Percentiles rank a stretch among this genome's conserved stretches.
Evolutionary conservation across 2,329 filamentous ascomycete species (phyloP).

Genomic region (Fonsecaea nubica): DNA sequence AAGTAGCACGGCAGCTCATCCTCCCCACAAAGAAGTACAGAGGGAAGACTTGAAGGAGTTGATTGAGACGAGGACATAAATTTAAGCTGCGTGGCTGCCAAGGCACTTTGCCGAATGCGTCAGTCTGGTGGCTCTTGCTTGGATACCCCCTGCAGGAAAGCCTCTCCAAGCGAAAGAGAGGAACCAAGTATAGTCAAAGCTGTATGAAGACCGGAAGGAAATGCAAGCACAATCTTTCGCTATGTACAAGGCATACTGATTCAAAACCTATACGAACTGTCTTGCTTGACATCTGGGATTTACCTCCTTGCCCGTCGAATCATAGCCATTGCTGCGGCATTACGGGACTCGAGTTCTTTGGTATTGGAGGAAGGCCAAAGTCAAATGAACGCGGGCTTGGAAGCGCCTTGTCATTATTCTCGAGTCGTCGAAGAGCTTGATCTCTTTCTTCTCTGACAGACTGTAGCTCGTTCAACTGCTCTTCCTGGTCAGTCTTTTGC

Average conservation of each 20-base stretch:
- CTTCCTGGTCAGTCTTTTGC: conserved; percentile 20
- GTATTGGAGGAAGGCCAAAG: conserved; percentile 29
- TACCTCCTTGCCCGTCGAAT: not conserved
- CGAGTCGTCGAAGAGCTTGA: conserved; percentile 20
- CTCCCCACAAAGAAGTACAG: not conserved
- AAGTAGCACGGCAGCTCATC: not conserved
- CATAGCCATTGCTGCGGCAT: conserved; percentile 29
- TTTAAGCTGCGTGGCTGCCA: conserved; percentile 2
- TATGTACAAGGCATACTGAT: not conserved
- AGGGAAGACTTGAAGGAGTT: not conserved
- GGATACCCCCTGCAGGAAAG: not conserved
- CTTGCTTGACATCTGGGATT: not conserved
- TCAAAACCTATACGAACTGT: not conserved
- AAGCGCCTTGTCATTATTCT: conserved; percentile 15
- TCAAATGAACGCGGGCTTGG: conserved; percentile 30
- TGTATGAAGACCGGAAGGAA: not conserved
- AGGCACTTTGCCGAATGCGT: conserved; percentile 5
- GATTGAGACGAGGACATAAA: not conserved
- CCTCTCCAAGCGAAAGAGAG: not conserved
- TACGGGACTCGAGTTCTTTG: conserved; percentile 19
- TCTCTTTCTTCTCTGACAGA: conserved; percentile 19
- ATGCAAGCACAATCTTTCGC: not conserved
- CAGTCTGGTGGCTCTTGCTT: not conserved
- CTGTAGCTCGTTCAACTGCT: conserved; percentile 14
- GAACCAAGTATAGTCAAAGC: not conserved